A percentile compares a stretch with the other conserved stretches of the same genome.
phyloP scores from a whole-genome alignment of 495 filamentous ascomycete species.

The Penicillium arizonense region DNA sequence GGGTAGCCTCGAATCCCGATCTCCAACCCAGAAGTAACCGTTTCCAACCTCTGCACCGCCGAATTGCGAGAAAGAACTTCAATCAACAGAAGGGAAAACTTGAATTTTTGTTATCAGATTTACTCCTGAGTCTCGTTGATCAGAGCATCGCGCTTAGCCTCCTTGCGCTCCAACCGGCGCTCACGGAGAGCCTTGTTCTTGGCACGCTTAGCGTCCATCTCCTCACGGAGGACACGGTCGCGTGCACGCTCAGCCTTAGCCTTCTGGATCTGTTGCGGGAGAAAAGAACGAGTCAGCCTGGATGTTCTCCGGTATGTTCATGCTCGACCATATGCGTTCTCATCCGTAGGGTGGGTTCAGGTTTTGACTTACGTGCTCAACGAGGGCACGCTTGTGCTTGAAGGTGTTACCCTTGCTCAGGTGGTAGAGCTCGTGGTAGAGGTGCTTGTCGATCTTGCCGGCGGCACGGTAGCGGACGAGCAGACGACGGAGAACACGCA shows the following conservation, averaged over 20 bases:
- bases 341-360: slow-evolving; percentile 6
- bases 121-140: slow-evolving; percentile 72
- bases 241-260: slow-evolving; percentile 98
- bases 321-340: not conserved
- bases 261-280: slow-evolving; percentile 81
- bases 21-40: slow-evolving; percentile 21
- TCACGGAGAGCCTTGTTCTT: slow-evolving; percentile 99
- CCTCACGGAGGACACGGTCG: slow-evolving; percentile 91
- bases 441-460: slow-evolving; percentile 99
- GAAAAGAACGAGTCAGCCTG: slow-evolving; percentile 29
- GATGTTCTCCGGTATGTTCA: slow-evolving; percentile 1
- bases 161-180: slow-evolving; percentile 84
- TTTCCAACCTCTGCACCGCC: slow-evolving; percentile 46
- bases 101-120: slow-evolving; percentile 30
- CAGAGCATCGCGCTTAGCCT: slow-evolving; percentile 84
- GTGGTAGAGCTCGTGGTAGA: slow-evolving; percentile 99
- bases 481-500: slow-evolving; percentile 96
- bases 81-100: slow-evolving; percentile 28
- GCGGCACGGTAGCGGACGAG: slow-evolving; percentile 98
- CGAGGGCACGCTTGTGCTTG: slow-evolving; percentile 99
- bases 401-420: slow-evolving; percentile 99
- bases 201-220: slow-evolving; percentile 99
- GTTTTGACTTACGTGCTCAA: slow-evolving; percentile 88
- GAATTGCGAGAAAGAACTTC: slow-evolving; percentile 30
- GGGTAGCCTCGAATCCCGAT: slow-evolving; percentile 22